A percentile compares a stretch with the other conserved stretches of the same genome.
phyloP scores from a whole-genome alignment of 352 stramenopile species.

The Saprolegnia parasitica region DNA sequence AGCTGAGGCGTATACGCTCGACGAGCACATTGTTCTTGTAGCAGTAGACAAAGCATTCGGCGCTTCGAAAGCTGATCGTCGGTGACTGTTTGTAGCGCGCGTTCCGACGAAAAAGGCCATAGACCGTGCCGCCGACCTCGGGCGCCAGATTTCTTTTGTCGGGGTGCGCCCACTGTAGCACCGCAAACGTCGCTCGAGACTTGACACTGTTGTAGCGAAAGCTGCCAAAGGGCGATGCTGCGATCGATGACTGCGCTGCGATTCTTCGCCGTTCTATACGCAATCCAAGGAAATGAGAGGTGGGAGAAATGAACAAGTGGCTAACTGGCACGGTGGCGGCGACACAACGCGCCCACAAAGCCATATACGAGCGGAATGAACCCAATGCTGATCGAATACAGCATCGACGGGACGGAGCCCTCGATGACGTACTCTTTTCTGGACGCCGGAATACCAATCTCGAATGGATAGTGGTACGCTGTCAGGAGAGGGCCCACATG shows the following conservation, averaged over 20 bases:
- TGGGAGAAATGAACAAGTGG: not conserved
- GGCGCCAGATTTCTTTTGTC: not conserved
- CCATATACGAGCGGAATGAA: constrained; percentile 1
- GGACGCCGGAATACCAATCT: not conserved
- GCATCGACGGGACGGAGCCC: not conserved
- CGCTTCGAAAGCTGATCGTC: not conserved
- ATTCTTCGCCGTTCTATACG: too few species aligned
- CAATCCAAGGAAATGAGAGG: not conserved
- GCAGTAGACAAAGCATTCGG: constrained; percentile 6
- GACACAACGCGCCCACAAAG: not conserved
- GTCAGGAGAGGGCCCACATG: not conserved
- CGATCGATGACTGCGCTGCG: too few species aligned
- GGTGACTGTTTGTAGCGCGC: not conserved
- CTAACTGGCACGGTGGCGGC: too few species aligned
- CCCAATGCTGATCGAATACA: not conserved
- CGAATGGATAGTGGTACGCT: not conserved
- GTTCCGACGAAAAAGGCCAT: not conserved
- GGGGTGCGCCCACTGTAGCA: constrained; percentile 3
- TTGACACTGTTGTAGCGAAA: constrained; percentile 7
- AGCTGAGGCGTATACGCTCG: not conserved
- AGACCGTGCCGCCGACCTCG: not conserved
- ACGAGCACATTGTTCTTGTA: not conserved
- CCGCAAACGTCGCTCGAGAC: not conserved
- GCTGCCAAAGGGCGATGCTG: not conserved
- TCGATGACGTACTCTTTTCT: not conserved